Conservation (phyloP, 352 stramenopile species). For the Phytophthora agathidicida region DNA sequence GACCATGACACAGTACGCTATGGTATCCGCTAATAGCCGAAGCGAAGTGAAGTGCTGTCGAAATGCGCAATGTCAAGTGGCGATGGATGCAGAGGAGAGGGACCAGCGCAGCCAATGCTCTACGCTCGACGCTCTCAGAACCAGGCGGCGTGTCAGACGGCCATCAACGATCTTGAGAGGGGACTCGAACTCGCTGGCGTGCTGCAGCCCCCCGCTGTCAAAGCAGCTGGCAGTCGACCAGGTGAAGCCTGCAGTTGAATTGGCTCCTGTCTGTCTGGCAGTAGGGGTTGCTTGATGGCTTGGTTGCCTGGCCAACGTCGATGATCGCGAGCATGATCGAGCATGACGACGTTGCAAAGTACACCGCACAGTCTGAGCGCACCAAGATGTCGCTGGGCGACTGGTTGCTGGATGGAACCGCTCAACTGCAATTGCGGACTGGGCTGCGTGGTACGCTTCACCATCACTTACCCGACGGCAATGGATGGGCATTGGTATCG, state of each 20-base stretch:
- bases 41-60: constrained; percentile 6
- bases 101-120: constrained; percentile 1
- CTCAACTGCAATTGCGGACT: constrained; percentile 5
- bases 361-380: background rate
- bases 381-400: constrained; percentile 25
- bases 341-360: no score
- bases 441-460: constrained; percentile 1
- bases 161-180: constrained; percentile 20
- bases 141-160: constrained; percentile 28
- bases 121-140: constrained; percentile 23
- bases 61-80: constrained; percentile 16
- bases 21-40: background rate
- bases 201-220: constrained; percentile 8
- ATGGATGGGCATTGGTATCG: no score
- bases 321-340: no score
- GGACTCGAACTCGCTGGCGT: constrained; percentile 17
- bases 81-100: constrained; percentile 22
- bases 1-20: constrained; percentile 17
- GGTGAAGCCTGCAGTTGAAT: constrained; percentile 15
- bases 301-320: constrained; percentile 1
- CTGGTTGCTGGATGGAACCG: background rate
- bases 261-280: background rate
- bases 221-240: constrained; percentile 35
- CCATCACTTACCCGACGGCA: no score
- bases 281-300: background rate